Percentiles rank a stretch among this genome's conserved stretches.
Conservation (phyloP, 805 yeast genomes). For the Metschnikowia lunata region DNA sequence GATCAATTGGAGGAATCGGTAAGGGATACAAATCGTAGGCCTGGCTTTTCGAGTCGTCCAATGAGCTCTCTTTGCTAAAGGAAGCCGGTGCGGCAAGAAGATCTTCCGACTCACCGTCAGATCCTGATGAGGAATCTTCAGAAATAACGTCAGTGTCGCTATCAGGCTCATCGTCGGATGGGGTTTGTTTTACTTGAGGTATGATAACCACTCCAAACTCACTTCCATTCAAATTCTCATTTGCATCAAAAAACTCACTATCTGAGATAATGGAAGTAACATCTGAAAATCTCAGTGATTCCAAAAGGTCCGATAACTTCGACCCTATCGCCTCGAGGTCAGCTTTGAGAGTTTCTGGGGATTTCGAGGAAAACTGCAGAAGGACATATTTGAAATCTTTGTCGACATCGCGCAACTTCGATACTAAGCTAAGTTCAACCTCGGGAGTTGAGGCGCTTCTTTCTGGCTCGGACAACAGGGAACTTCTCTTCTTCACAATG, state of each 20-base stretch:
- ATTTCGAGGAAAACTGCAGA: not conserved
- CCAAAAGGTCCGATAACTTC: constrained; percentile 2
- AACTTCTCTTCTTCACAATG: constrained; percentile 34
- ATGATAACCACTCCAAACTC: constrained; percentile 55
- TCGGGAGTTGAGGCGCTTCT: not conserved
- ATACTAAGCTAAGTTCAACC: not conserved
- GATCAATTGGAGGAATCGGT: constrained; percentile 43
- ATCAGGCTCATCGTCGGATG: constrained; percentile 15
- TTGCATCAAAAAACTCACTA: constrained; percentile 54
- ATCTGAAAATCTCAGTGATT: constrained; percentile 17
- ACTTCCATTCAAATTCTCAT: constrained; percentile 46
- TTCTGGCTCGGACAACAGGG: not conserved
- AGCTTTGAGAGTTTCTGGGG: constrained; percentile 1
- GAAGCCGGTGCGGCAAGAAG: constrained; percentile 7
- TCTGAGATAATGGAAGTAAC: constrained; percentile 27
- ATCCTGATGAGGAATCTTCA: constrained; percentile 16
- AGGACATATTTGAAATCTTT: not conserved
- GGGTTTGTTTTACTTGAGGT: constrained; percentile 7
- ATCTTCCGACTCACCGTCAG: constrained; percentile 14
- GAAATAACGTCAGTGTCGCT: constrained; percentile 21
- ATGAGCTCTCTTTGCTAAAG: not conserved
- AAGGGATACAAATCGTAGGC: constrained; percentile 59
- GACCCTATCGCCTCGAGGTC: constrained; percentile 1
- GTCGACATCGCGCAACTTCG: constrained; percentile 3
- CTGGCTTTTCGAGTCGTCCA: not conserved